Base-by-base conservation (phyloP, 2,329 filamentous ascomycete genomes). In the Colletotrichum costaricense region DNA sequence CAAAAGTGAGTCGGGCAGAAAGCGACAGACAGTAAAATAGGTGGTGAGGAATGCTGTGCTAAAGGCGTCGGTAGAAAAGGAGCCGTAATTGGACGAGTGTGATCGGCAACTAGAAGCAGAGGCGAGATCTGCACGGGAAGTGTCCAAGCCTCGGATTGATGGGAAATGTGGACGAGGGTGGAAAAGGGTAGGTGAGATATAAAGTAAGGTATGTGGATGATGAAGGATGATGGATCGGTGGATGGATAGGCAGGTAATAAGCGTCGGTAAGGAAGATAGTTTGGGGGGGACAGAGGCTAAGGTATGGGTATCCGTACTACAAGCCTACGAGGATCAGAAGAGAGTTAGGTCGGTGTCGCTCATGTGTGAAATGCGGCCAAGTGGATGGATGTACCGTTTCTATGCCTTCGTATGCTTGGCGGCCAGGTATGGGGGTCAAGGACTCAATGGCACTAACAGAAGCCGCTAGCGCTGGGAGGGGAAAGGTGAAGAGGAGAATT, bases 221-320 rank as follows among this genome's bases (percentile, higher is more conserved):
- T 19, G 57, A 19, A 22, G 56, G 57, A 59, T 12, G 57, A 59
- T 12, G 57, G 26, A 38, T 59, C 19, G 28, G 26, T 59, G 57
- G 57, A 28, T 24, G 28, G 57, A 59, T 33, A 58, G 55, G 19
- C 22, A 58, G 22, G 38, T 42, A 26, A 58, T 28, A 78, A 78
- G 79, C 81, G 78, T 49, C 19, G 42, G 42, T 46, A n/a, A 49
- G 42, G 42, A 9, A 77, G 76, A 75, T 74, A 74, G 55, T 69
- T 16, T 55, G 19, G 42, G 19, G 16, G 42, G 3, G 42, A 49
- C 19, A 49, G 42, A 49, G 42, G 42, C 42, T 49, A 49, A 8
- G 16, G 38, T 16, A 42, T 33, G 33, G 11, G 9, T 33, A 33
- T 33, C 38, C 67, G 57, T 59, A 57, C 62, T 75, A 68, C 33